A percentile compares a stretch with the other conserved stretches of the same genome.
Evolutionary conservation across 768 basidiomycete genomes (phyloP).

Genomic region (Rhizopogon vesiculosus): DNA sequence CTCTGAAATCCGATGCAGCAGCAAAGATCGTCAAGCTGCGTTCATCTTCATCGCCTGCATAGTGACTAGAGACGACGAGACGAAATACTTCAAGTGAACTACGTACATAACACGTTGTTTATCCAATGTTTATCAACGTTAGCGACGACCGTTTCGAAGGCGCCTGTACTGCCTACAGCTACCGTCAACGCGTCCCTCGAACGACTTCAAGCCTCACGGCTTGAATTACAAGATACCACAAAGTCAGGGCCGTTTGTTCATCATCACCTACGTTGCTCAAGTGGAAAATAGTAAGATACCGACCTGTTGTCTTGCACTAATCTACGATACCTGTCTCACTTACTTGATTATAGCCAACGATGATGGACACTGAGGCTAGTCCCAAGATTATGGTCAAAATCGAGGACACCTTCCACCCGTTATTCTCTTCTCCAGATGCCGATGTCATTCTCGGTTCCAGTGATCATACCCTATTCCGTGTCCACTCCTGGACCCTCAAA

Average conservation of each 20-base stretch:
- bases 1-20: too few relatives aligned
- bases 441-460: conserved; percentile 53
- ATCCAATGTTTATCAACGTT: too few relatives aligned
- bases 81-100: too few relatives aligned
- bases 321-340: not conserved
- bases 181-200: too few relatives aligned
- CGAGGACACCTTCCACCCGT: conserved; percentile 29
- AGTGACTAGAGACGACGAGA: too few relatives aligned
- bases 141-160: too few relatives aligned
- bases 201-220: too few relatives aligned
- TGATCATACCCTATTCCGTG: conserved; percentile 47
- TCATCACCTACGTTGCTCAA: not conserved
- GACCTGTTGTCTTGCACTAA: not conserved
- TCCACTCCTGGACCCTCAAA: conserved; percentile 57
- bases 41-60: too few relatives aligned
- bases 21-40: too few relatives aligned
- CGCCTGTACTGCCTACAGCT: too few relatives aligned
- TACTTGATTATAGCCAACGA: not conserved
- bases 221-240: not conserved
- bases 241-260: not conserved
- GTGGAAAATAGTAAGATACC: not conserved
- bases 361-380: not conserved
- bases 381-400: not conserved
- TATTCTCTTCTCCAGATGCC: conserved; percentile 48
- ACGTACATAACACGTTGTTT: too few relatives aligned